These are phyloP conservation scores for Steccherinum ochraceum DNA, from an alignment of 768 basidiomycete genomes.

Conservation along the genomic window DNA sequence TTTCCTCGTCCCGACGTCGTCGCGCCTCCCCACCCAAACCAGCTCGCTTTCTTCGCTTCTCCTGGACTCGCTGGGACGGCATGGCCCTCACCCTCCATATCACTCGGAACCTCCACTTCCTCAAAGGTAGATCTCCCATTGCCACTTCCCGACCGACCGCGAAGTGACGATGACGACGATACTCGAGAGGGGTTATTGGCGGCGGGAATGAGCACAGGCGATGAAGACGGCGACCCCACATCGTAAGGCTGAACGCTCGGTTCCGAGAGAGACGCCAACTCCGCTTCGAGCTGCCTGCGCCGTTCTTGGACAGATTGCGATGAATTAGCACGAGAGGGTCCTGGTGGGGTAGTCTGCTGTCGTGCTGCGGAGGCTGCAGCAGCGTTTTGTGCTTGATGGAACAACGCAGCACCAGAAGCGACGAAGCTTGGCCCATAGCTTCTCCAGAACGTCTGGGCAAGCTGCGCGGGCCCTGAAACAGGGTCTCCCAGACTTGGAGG, in stretches of 20 bases:
- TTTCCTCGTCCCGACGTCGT: conserved; percentile 9
- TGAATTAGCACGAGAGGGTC: conserved; percentile 14
- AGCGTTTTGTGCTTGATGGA: conserved; percentile 45
- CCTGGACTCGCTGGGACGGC: conserved; percentile 16
- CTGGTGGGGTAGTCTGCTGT: conserved; percentile 11
- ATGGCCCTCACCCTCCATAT: conserved; percentile 50
- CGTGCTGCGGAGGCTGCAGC: conserved; percentile 27
- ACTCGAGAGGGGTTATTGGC: conserved; percentile 12
- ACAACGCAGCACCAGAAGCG: conserved; percentile 58
- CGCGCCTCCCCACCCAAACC: conserved; percentile 43
- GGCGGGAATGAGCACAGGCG: conserved; percentile 26
- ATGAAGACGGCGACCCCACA: conserved; percentile 13
- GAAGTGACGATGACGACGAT: conserved; percentile 29
- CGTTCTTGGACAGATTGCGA: conserved; percentile 36
- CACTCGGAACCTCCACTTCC: conserved; percentile 66
- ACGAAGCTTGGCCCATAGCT: conserved; percentile 71
- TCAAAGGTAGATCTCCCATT: conserved; percentile 39
- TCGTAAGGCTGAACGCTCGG: conserved; percentile 16
- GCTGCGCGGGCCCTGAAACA: conserved; percentile 56
- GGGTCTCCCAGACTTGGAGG: conserved; percentile 47
- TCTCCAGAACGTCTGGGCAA: conserved; percentile 66
- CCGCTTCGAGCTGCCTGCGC: conserved; percentile 47
- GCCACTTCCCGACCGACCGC: conserved; percentile 41
- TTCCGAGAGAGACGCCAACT: conserved; percentile 44
- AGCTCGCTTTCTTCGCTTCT: conserved; percentile 32